phyloP scores from a whole-genome alignment of 1,284 basidiomycete species.

The Sporisorium scitamineum region DNA sequence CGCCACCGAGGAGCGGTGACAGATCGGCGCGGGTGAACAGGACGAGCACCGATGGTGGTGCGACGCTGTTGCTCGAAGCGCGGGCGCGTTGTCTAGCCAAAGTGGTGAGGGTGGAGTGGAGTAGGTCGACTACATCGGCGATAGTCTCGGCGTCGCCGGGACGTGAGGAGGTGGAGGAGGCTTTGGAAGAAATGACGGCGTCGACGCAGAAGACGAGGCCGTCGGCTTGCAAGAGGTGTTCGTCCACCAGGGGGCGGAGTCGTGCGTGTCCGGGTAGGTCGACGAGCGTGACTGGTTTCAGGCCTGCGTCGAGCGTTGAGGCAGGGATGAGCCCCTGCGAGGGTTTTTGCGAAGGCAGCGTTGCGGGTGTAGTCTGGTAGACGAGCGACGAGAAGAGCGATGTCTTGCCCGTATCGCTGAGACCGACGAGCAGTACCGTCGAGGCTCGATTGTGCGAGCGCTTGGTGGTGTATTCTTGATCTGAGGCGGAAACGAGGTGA shows the following conservation, averaged over 20 bases:
- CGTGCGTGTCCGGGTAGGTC: constrained; percentile 65
- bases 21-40: constrained; percentile 65
- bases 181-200: constrained; percentile 58
- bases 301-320: neutral
- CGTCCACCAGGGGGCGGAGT: constrained; percentile 51
- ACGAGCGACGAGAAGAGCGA: constrained; percentile 60
- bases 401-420: constrained; percentile 62
- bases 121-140: constrained; percentile 50
- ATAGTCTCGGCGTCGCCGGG: constrained; percentile 35
- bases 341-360: constrained; percentile 55
- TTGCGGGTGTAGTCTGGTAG: constrained; percentile 53
- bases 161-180: constrained; percentile 13
- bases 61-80: constrained; percentile 4
- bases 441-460: constrained; percentile 38
- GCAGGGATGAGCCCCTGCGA: constrained; percentile 32
- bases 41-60: constrained; percentile 56
- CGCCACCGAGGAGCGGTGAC: constrained; percentile 59
- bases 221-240: constrained; percentile 54
- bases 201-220: constrained; percentile 66
- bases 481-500: constrained; percentile 9
- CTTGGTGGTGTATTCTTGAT: constrained; percentile 9
- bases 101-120: constrained; percentile 56
- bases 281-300: constrained; percentile 49
- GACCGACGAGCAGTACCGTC: constrained; percentile 58
- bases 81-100: constrained; percentile 43